Conservation (phyloP, 2,329 filamentous ascomycete species). For the Aspergillus costaricaensis region DNA sequence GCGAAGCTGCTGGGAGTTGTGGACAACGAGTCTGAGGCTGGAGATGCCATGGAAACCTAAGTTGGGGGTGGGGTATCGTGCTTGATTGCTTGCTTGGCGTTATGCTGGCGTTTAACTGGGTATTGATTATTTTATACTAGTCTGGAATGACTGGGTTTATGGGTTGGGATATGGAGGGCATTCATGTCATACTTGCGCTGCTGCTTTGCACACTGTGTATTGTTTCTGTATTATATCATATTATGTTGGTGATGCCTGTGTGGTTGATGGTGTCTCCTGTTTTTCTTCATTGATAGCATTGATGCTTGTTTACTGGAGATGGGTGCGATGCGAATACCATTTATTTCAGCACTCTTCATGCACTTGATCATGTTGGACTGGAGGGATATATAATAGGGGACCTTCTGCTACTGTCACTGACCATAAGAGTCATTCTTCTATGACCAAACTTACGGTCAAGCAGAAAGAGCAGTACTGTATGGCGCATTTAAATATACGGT, state of each 20-base stretch:
- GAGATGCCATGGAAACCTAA: constrained; percentile 41
- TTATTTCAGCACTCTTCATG: background rate
- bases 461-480: too few species aligned
- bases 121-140: background rate
- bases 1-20: constrained; percentile 72
- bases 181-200: background rate
- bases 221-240: background rate
- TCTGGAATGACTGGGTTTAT: background rate
- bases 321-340: background rate
- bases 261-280: background rate
- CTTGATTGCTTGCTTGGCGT: background rate
- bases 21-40: constrained; percentile 34
- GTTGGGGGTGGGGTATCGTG: background rate
- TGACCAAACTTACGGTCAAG: too few species aligned
- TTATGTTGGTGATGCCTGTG: background rate
- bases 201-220: background rate
- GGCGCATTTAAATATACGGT: too few species aligned
- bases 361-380: too few species aligned
- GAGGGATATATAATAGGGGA: too few species aligned
- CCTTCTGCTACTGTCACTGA: too few species aligned
- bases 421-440: too few species aligned
- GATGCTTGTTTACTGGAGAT: background rate
- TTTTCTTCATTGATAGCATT: background rate
- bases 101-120: background rate
- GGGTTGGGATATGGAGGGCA: background rate